phyloP scores from a whole-genome alignment of 495 filamentous ascomycete genomes.

The Lepraria neglecta region DNA sequence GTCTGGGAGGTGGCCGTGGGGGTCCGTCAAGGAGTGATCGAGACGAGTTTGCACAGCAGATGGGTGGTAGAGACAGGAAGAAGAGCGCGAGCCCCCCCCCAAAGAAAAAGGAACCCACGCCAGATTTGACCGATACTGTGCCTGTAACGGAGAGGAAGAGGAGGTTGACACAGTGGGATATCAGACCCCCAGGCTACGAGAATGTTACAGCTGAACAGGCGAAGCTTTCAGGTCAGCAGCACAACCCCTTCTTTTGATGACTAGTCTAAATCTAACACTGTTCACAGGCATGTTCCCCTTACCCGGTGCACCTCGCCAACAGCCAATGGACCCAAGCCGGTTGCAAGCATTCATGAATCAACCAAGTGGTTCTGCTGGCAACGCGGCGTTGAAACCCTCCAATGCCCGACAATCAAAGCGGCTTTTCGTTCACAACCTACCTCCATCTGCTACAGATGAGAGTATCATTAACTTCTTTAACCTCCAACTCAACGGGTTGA shows the following conservation, averaged over 20 bases:
- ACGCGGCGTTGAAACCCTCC: slow-evolving; percentile 75
- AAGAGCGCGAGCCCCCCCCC: slow-evolving; percentile 74
- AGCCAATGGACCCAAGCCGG: slow-evolving; percentile 91
- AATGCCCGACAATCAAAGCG: slow-evolving; percentile 92
- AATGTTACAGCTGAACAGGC: slow-evolving; percentile 98
- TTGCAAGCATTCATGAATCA: slow-evolving; percentile 95
- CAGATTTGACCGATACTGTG: slow-evolving; percentile 80
- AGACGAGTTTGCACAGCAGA: slow-evolving; percentile 43
- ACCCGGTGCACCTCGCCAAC: slow-evolving; percentile 88
- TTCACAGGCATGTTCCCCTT: slow-evolving; percentile 87
- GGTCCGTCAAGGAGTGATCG: slow-evolving; percentile 40
- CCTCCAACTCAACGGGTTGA: slow-evolving; percentile 86
- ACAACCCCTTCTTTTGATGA: neutral
- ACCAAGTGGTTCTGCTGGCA: slow-evolving; percentile 66
- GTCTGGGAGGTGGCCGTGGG: slow-evolving; percentile 43
- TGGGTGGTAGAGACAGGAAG: slow-evolving; percentile 56
- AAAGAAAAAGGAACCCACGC: slow-evolving; percentile 90
- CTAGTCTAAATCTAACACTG: slow-evolving; percentile 10
- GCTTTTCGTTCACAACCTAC: slow-evolving; percentile 78
- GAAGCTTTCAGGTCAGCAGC: slow-evolving; percentile 78
- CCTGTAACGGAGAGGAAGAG: slow-evolving; percentile 77
- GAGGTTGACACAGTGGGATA: slow-evolving; percentile 96
- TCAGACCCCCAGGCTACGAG: slow-evolving; percentile 96
- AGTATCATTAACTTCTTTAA: slow-evolving; percentile 83
- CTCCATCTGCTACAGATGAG: slow-evolving; percentile 61